A percentile compares a stretch with the other conserved stretches of the same genome.
These are phyloP conservation scores for Ceratobasidium sp. DNA, from an alignment of 1,284 basidiomycete genomes.

Conservation along the genomic window DNA sequence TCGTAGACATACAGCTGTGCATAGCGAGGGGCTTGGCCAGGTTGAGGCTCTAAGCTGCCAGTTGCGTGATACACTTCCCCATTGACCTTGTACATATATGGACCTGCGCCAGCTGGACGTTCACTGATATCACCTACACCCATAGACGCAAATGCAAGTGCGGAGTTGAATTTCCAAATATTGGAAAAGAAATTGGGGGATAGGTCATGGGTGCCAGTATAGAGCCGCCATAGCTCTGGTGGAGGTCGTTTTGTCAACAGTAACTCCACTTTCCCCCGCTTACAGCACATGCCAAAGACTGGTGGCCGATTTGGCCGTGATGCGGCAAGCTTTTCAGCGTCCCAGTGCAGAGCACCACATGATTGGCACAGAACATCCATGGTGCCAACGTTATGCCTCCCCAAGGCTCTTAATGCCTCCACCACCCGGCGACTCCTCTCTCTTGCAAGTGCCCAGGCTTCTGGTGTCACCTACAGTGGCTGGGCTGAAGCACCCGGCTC, in stretches of 20 bases:
- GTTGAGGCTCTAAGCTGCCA: constrained; percentile 55
- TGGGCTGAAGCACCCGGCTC: too few species aligned
- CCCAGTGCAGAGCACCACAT: constrained; percentile 18
- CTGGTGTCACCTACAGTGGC: too few species aligned
- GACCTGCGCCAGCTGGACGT: constrained; percentile 52
- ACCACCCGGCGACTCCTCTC: too few species aligned
- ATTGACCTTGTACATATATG: constrained; percentile 59
- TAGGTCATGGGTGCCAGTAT: background rate
- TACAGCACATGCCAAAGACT: constrained; percentile 5
- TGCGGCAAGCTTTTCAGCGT: background rate
- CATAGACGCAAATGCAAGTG: constrained; percentile 31
- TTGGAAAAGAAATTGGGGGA: constrained; percentile 20
- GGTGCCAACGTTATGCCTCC: too few species aligned
- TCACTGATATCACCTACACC: background rate
- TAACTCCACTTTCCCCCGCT: background rate
- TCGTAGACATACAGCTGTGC: constrained; percentile 62
- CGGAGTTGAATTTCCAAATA: constrained; percentile 39
- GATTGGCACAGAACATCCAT: background rate
- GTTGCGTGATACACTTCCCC: constrained; percentile 60
- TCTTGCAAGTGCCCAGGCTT: too few species aligned
- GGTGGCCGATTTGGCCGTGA: background rate
- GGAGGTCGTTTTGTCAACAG: constrained; percentile 4
- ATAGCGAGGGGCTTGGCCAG: constrained; percentile 54
- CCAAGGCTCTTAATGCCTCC: too few species aligned
- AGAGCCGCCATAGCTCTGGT: background rate